Evolutionary conservation across 2,329 filamentous ascomycete species (phyloP).

Genomic region (Fusarium torreyae): DNA sequence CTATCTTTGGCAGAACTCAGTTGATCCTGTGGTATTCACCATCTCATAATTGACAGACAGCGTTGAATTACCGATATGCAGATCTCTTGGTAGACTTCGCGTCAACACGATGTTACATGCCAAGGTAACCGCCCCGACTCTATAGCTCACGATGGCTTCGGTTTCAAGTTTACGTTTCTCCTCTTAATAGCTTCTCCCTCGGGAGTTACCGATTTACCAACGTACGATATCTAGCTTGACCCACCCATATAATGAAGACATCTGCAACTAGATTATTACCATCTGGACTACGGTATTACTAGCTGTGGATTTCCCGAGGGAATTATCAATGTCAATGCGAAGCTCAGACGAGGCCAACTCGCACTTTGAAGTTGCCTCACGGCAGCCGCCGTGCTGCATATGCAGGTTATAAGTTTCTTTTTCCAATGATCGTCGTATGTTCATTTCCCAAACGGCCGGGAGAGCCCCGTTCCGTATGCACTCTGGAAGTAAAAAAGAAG

Average conservation of each 20-base stretch:
- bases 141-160: slow-evolving; percentile 15
- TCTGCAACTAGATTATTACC: neutral
- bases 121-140: neutral
- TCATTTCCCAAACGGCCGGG: slow-evolving; percentile 11
- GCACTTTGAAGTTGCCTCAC: neutral
- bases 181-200: neutral
- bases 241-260: slow-evolving; percentile 1
- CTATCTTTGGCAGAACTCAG: slow-evolving; percentile 14
- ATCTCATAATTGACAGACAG: slow-evolving; percentile 13
- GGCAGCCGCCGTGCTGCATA: slow-evolving; percentile 1
- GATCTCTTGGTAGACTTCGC: slow-evolving; percentile 3
- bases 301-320: slow-evolving; percentile 3
- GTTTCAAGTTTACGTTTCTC: neutral
- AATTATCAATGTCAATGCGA: slow-evolving; percentile 6
- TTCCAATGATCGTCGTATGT: slow-evolving; percentile 1
- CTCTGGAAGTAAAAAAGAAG: neutral
- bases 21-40: slow-evolving; percentile 8
- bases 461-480: neutral
- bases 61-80: slow-evolving; percentile 5
- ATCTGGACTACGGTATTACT: neutral
- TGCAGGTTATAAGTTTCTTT: neutral
- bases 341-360: slow-evolving; percentile 3
- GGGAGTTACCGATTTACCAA: slow-evolving; percentile 1
- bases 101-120: neutral
- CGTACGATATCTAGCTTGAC: slow-evolving; percentile 8